phyloP scores from a whole-genome alignment of 2,329 filamentous ascomycete species.

The Tolypocladium tundrense region DNA sequence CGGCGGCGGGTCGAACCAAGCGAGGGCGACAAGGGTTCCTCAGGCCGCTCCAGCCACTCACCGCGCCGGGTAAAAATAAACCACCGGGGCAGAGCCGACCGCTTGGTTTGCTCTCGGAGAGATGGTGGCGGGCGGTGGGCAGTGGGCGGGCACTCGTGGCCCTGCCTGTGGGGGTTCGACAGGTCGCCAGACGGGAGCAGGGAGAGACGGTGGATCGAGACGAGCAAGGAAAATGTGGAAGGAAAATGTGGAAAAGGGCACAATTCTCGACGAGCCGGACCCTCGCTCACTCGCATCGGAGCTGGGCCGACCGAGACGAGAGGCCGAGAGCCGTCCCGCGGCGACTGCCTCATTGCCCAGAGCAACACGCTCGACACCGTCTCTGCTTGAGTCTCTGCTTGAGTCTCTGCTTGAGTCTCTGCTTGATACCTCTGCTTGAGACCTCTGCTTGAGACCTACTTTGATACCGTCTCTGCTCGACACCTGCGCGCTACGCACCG shows the following conservation, averaged over 20 bases:
- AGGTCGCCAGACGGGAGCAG: neutral
- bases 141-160: neutral
- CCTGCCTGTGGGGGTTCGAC: neutral
- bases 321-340: neutral
- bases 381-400: too few species aligned
- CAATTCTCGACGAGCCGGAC: neutral
- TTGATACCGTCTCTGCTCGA: too few species aligned
- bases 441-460: too few species aligned
- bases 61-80: slow-evolving; percentile 18
- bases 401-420: too few species aligned
- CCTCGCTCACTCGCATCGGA: neutral
- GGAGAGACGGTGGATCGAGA: neutral
- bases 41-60: slow-evolving; percentile 1
- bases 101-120: neutral
- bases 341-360: too few species aligned
- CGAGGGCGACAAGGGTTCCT: slow-evolving; percentile 4
- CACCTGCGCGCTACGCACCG: too few species aligned
- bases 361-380: too few species aligned
- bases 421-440: too few species aligned
- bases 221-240: neutral
- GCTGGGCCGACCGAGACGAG: neutral
- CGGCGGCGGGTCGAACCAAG: slow-evolving; percentile 2
- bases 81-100: slow-evolving; percentile 4
- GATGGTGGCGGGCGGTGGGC: too few species aligned
- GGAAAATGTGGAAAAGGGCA: neutral